Evolutionary conservation across 2,329 filamentous ascomycete genomes (phyloP).

Genomic region (Penicillium freii): DNA sequence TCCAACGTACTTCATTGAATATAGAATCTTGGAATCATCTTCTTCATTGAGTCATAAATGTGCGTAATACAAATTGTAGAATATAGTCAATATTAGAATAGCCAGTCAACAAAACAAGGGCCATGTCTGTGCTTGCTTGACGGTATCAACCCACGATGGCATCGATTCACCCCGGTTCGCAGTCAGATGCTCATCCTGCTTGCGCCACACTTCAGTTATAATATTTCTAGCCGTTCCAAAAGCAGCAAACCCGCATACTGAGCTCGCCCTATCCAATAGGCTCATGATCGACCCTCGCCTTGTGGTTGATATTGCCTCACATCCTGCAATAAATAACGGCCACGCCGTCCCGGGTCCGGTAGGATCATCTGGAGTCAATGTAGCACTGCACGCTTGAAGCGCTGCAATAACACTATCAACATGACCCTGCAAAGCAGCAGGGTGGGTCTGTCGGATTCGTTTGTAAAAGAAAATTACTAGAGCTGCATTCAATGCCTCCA

Average conservation of each 20-base stretch:
- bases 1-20: no score
- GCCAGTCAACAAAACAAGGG: conserved; percentile 28
- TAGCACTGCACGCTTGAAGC: conserved; percentile 31
- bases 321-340: conserved; percentile 45
- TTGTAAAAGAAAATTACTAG: conserved; percentile 47
- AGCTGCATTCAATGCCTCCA: conserved; percentile 41
- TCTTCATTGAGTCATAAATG: not conserved
- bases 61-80: not conserved
- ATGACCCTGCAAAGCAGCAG: conserved; percentile 39
- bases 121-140: conserved; percentile 27
- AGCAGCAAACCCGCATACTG: conserved; percentile 24
- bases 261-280: conserved; percentile 28
- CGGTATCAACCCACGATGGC: conserved; percentile 32
- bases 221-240: conserved; percentile 29
- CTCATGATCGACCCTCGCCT: conserved; percentile 23
- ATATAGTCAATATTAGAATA: not conserved
- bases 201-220: conserved; percentile 30
- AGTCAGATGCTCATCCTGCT: conserved; percentile 28
- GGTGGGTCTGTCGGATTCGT: conserved; percentile 41
- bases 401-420: conserved; percentile 38
- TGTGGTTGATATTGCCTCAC: conserved; percentile 32
- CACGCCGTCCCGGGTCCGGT: conserved; percentile 34
- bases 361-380: conserved; percentile 15
- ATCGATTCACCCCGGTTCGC: conserved; percentile 23
- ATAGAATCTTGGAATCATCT: not conserved